Evolutionary conservation across 192 early-diverging fungal species (phyloP).

Genomic region (Spinellus fusiger): DNA sequence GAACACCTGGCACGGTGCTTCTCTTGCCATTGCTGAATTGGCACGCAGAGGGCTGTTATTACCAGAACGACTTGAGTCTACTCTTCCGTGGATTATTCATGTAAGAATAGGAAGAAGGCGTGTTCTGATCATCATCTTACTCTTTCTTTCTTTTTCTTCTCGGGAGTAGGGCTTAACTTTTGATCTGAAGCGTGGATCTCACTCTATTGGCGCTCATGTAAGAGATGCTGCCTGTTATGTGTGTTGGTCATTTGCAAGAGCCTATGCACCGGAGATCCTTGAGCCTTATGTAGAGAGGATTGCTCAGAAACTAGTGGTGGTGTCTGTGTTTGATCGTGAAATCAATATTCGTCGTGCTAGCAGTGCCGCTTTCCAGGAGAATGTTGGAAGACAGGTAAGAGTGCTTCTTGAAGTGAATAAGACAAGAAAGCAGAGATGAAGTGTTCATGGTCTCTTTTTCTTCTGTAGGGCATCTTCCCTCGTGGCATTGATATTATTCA

Average conservation of each 20-base stretch:
- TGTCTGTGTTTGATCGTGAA: conserved; percentile 88
- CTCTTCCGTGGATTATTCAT: conserved; percentile 75
- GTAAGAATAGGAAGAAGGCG: conserved; percentile 52
- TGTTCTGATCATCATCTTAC: conserved; percentile 61
- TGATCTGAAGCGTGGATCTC: conserved; percentile 81
- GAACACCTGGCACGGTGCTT: conserved; percentile 90
- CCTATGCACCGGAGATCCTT: conserved; percentile 71
- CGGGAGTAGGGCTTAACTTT: conserved; percentile 79
- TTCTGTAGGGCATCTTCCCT: conserved; percentile 67
- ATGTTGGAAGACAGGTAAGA: conserved; percentile 81
- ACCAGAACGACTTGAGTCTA: conserved; percentile 59
- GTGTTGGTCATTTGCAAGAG: conserved; percentile 95
- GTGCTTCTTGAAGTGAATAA: background rate
- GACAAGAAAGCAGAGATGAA: background rate
- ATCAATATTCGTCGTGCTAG: conserved; percentile 89
- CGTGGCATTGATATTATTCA: conserved; percentile 91
- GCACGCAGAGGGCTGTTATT: conserved; percentile 79
- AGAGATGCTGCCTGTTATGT: conserved; percentile 97
- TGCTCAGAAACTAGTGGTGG: conserved; percentile 71
- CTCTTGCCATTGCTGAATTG: conserved; percentile 87
- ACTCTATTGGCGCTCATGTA: conserved; percentile 90
- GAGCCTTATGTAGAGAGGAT: conserved; percentile 55
- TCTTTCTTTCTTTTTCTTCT: no score
- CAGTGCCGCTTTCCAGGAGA: conserved; percentile 96
- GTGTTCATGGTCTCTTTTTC: background rate